A percentile compares a stretch with the other conserved stretches of the same genome.
These are phyloP conservation scores for Nitzschia sp. DNA, from an alignment of 108 stramenopile genomes.

Conservation along the genomic window DNA sequence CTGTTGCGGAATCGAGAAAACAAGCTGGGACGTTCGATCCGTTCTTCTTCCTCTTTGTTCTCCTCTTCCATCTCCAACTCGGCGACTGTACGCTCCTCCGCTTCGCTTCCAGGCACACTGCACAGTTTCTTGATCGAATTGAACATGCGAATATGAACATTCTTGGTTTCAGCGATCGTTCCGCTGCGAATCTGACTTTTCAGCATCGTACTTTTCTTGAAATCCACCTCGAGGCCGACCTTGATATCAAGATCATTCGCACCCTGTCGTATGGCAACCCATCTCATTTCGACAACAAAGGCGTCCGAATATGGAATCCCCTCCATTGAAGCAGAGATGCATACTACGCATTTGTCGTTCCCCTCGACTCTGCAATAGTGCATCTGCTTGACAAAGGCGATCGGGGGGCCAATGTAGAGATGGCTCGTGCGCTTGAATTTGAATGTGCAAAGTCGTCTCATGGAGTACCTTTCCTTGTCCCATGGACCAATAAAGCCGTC, in stretches of 20 bases:
- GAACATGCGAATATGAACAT: constrained; percentile 68
- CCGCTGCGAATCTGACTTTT: constrained; percentile 73
- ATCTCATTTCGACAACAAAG: constrained; percentile 81
- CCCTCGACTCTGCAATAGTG: constrained; percentile 71
- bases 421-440: constrained; percentile 76
- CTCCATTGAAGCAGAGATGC: constrained; percentile 75
- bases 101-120: background rate
- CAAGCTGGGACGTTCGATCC: background rate
- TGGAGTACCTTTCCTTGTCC: constrained; percentile 58
- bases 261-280: constrained; percentile 68
- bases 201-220: constrained; percentile 75
- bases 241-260: constrained; percentile 60
- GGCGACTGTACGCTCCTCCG: background rate
- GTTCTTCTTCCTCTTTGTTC: constrained; percentile 4
- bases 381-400: constrained; percentile 77
- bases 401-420: constrained; percentile 79
- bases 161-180: constrained; percentile 64
- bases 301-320: constrained; percentile 84
- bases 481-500: constrained; percentile 53
- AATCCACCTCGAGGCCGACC: constrained; percentile 78
- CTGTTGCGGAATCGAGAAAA: background rate
- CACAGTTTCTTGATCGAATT: constrained; percentile 55
- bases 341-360: constrained; percentile 63
- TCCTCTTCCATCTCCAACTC: constrained; percentile 3
- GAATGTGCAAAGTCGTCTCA: constrained; percentile 57